Percentiles rank a stretch among this genome's conserved stretches.
Evolutionary conservation across 2,329 filamentous ascomycete genomes (phyloP).

Genomic region (Penicillium olsonii): DNA sequence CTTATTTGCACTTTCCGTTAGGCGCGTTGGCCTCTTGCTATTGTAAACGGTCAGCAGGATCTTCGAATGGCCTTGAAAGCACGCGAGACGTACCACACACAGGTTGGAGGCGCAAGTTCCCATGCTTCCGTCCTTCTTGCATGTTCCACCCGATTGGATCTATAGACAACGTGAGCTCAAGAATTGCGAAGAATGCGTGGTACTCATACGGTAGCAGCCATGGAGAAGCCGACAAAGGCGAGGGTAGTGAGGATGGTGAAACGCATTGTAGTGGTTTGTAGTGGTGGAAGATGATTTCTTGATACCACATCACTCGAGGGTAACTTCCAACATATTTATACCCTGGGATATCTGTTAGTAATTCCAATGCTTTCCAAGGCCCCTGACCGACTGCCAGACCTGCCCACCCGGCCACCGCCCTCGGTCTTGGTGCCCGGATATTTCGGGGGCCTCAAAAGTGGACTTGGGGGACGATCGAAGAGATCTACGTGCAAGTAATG

Average conservation of each 20-base stretch:
- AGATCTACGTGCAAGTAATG: too few species aligned
- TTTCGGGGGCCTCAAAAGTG: too few species aligned
- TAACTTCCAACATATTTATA: too few species aligned
- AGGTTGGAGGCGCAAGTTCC: constrained; percentile 7
- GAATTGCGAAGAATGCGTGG: background rate
- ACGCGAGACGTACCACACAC: constrained; percentile 1
- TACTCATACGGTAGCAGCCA: background rate
- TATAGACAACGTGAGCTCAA: background rate
- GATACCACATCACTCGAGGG: too few species aligned
- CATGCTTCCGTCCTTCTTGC: constrained; percentile 13
- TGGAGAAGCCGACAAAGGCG: constrained; percentile 5
- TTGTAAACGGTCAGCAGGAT: background rate
- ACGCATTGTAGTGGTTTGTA: background rate
- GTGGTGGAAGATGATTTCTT: background rate
- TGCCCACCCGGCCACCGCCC: too few species aligned
- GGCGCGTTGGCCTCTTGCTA: constrained; percentile 2
- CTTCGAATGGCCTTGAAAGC: background rate
- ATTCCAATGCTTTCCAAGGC: too few species aligned
- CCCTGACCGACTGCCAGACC: too few species aligned
- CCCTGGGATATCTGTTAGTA: too few species aligned
- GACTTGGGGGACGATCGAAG: too few species aligned
- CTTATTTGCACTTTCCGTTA: constrained; percentile 11
- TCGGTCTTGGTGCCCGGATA: too few species aligned
- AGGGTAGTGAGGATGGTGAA: constrained; percentile 4
- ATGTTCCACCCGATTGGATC: constrained; percentile 5